These are phyloP conservation scores for Fraxinus angustifolia DNA, from an alignment of 305 asterid species.

Conservation along the genomic window DNA sequence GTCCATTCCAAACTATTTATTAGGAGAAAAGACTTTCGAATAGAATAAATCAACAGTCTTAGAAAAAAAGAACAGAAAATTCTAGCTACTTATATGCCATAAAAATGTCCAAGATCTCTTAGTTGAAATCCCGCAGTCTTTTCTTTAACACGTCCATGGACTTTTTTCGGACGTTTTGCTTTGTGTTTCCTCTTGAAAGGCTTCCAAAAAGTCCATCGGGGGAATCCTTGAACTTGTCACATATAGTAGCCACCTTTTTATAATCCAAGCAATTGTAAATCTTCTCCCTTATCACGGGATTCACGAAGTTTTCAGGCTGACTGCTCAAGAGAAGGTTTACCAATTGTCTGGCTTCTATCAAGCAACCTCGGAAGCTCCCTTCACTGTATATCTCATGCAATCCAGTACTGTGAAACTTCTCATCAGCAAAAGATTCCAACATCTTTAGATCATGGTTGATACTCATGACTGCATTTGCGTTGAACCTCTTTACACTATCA, in stretches of 20 bases:
- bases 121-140: slow-evolving; percentile 81
- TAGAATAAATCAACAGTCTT: slow-evolving; percentile 3
- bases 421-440: slow-evolving; percentile 80
- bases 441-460: slow-evolving; percentile 64
- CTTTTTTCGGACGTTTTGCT: slow-evolving; percentile 77
- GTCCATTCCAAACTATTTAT: slow-evolving; percentile 22
- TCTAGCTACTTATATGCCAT: slow-evolving; percentile 24
- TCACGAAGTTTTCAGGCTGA: slow-evolving; percentile 93
- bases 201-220: slow-evolving; percentile 91
- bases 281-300: slow-evolving; percentile 87
- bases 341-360: slow-evolving; percentile 80
- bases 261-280: slow-evolving; percentile 72
- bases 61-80: slow-evolving; percentile 5
- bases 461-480: slow-evolving; percentile 43
- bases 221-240: slow-evolving; percentile 84
- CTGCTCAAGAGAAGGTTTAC: slow-evolving; percentile 81
- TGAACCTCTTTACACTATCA: slow-evolving; percentile 42
- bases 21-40: slow-evolving; percentile 21
- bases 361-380: slow-evolving; percentile 66
- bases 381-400: slow-evolving; percentile 75
- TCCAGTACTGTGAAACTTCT: slow-evolving; percentile 73
- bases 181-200: slow-evolving; percentile 69
- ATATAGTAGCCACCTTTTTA: slow-evolving; percentile 76
- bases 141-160: slow-evolving; percentile 83
- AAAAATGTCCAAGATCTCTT: slow-evolving; percentile 27